Evolutionary conservation across 2,329 filamentous ascomycete species (phyloP), one percentile per base, ranked within the genome.

Genomic region (Aurifilum marmelostoma): DNA sequence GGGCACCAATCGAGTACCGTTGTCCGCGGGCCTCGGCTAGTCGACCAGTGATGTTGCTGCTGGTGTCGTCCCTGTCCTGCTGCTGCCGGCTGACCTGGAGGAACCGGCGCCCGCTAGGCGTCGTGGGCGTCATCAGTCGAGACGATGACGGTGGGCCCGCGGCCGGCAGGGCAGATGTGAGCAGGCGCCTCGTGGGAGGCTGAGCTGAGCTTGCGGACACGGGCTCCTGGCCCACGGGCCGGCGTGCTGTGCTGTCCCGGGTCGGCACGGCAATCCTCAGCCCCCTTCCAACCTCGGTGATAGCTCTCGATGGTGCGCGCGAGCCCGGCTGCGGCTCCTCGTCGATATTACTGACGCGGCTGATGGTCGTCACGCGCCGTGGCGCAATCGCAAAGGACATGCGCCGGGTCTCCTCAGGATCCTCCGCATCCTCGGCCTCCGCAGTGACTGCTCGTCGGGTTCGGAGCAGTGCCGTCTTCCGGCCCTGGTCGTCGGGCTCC

Each of bases 271-370:
- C 83, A 58, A 83, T 80, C 3, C 77, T 76, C 66, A 71, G 74
- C 68, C 74, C 74, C 71, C 73, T 79, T 37, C 80, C 83, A 65
- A 84, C 81, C 69, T 91, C 88, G 0, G 87, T 89, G 47, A 81
- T 79, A 4, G 87, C 87, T 32, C 89, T 82, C 4, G 88, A 89
- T 1, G 87, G 87, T 2, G 84, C 82, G n/a, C 85, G 83, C 71
- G 85, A 83, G 41, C 82, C 80, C n/a, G 75, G 70, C 27, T 85
- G 83, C 1, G 87, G 84, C 14, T 85, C 83, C 1, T 86, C 81
- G 41, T 84, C 81, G 18, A 82, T 82, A 39, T 82, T 76, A 65
- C 65, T 71, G 50, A 60, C 69, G 39, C 69, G 69, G 47, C 64
- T 67, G 59, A 69, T 67, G 16, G 67, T 69, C 47, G 84, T 83